These are phyloP conservation scores for Colletotrichum sp. DNA, from an alignment of 2,329 filamentous ascomycete species.

Conservation along the genomic window DNA sequence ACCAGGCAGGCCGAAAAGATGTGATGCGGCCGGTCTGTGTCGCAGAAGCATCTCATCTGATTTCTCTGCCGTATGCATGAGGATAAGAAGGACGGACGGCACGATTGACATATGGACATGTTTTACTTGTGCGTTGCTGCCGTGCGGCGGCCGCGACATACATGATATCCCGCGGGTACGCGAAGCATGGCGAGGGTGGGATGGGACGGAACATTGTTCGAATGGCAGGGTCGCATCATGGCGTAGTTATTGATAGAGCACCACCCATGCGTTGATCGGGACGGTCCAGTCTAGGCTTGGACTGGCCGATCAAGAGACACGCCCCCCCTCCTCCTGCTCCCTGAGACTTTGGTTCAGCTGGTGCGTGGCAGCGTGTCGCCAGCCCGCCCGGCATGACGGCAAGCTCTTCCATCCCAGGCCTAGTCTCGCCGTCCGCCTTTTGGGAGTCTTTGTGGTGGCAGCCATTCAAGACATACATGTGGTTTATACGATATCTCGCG, in stretches of 20 bases:
- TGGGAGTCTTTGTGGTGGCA: neutral
- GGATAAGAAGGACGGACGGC: neutral
- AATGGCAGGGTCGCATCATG: conserved; percentile 2
- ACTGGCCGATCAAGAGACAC: neutral
- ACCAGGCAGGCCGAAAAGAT: neutral
- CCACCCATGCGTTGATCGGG: conserved; percentile 11
- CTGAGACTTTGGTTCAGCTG: neutral
- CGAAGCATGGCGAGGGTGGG: neutral
- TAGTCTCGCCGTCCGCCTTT: neutral
- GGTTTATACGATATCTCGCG: neutral
- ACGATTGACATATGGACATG: neutral
- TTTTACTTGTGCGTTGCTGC: neutral
- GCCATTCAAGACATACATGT: neutral
- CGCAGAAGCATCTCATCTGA: neutral
- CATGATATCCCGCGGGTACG: neutral
- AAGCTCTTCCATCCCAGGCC: neutral
- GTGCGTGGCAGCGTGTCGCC: neutral
- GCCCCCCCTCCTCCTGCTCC: neutral
- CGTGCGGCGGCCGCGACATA: neutral
- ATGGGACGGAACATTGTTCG: neutral
- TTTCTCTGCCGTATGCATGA: neutral
- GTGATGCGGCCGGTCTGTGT: neutral
- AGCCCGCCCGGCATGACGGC: neutral
- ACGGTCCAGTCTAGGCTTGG: neutral
- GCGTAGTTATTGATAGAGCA: neutral